phyloP scores from a whole-genome alignment of 768 basidiomycete genomes.

The Mycena alexandri region DNA sequence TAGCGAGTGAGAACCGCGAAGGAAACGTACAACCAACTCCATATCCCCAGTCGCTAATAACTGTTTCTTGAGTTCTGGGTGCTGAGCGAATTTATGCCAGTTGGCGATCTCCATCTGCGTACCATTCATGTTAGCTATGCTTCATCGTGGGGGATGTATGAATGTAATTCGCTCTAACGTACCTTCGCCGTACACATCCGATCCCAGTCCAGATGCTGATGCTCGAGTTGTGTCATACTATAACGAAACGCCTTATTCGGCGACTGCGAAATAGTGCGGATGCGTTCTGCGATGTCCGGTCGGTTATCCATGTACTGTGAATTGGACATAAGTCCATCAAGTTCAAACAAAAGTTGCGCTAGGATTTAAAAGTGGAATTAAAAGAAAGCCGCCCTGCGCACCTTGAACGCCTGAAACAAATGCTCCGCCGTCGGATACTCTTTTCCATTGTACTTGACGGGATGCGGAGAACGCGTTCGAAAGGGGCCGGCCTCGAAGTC shows the following conservation, averaged over 20 bases:
- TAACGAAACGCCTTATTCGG: not conserved
- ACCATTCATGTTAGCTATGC: too few relatives aligned
- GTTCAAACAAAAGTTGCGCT: too few relatives aligned
- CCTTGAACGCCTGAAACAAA: conserved; percentile 65
- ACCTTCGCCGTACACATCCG: conserved; percentile 7
- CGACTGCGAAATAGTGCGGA: conserved; percentile 6
- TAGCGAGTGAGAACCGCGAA: too few relatives aligned
- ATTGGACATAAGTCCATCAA: too few relatives aligned
- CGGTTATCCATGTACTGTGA: conserved; percentile 7
- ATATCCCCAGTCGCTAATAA: conserved; percentile 9
- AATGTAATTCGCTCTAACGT: too few relatives aligned
- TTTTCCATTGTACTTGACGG: conserved; percentile 55
- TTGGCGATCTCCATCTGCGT: conserved; percentile 15
- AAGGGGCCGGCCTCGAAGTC: conserved; percentile 1
- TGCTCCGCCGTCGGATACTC: conserved; percentile 66
- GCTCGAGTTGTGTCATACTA: not conserved
- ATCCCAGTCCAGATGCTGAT: conserved; percentile 17
- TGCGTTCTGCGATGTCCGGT: conserved; percentile 18
- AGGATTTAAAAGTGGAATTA: too few relatives aligned
- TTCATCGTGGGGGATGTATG: too few relatives aligned
- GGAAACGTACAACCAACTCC: conserved; percentile 9
- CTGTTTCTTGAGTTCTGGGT: not conserved
- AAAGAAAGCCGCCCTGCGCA: too few relatives aligned
- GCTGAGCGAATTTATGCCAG: conserved; percentile 27
- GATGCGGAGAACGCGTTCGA: conserved; percentile 55